A percentile compares a stretch with the other conserved stretches of the same genome.
Evolutionary conservation across 1,284 basidiomycete genomes (phyloP).

Genomic region (Trametes pubescens): DNA sequence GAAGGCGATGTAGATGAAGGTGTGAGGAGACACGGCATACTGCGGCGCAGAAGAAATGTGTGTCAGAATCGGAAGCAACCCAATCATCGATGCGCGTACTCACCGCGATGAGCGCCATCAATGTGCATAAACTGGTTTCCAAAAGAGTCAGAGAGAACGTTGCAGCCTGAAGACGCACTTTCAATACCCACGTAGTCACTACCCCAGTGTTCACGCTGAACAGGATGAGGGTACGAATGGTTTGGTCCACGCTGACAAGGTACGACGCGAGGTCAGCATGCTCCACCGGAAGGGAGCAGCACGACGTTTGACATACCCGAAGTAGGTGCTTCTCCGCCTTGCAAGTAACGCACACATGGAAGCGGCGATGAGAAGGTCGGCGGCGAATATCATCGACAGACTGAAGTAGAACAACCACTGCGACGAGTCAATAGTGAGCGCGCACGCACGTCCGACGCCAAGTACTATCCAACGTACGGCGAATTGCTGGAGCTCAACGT

Average conservation of each 20-base stretch:
- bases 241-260: slow-evolving; percentile 18
- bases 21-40: slow-evolving; percentile 36
- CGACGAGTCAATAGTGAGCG: background rate
- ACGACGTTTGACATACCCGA: slow-evolving; percentile 11
- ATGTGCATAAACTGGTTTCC: background rate
- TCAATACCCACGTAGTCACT: slow-evolving; percentile 29
- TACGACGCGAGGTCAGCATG: background rate
- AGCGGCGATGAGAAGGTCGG: slow-evolving; percentile 25
- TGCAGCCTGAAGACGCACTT: background rate
- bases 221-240: slow-evolving; percentile 25
- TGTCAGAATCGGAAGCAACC: background rate
- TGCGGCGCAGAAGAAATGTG: slow-evolving; percentile 1
- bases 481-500: background rate
- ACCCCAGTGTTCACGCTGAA: slow-evolving; percentile 30
- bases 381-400: slow-evolving; percentile 19
- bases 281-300: background rate
- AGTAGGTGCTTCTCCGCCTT: slow-evolving; percentile 19
- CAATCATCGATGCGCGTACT: background rate
- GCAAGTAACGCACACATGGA: slow-evolving; percentile 22
- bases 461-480: background rate
- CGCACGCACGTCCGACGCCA: too few species aligned
- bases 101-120: background rate
- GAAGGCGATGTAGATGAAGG: slow-evolving; percentile 38
- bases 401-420: slow-evolving; percentile 9
- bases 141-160: background rate